These are phyloP conservation scores for Penicillium paxilli DNA, from an alignment of 495 filamentous ascomycete species.

Conservation along the genomic window DNA sequence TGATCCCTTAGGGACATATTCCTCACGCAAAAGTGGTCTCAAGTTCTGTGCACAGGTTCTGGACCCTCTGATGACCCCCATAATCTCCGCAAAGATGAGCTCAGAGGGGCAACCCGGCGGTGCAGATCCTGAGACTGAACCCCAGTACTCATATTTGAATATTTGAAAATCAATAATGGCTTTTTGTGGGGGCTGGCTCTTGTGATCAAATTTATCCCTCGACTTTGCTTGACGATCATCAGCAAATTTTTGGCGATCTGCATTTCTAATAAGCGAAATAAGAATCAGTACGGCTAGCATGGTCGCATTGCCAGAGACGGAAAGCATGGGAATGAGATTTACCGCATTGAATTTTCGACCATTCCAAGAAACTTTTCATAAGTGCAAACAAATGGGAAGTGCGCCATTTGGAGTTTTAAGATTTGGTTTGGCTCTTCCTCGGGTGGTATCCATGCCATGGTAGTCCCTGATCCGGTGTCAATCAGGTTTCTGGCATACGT, in stretches of 20 bases:
- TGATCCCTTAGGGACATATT: conserved; percentile 28
- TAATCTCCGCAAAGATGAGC: conserved; percentile 45
- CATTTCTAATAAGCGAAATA: conserved; percentile 7
- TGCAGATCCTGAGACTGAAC: conserved; percentile 19
- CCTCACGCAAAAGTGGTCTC: conserved; percentile 19
- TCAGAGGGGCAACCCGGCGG: conserved; percentile 19
- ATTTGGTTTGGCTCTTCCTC: not conserved
- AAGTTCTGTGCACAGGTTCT: conserved; percentile 13
- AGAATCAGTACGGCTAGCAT: not conserved
- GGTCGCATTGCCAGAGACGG: no score
- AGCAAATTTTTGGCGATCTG: conserved; percentile 14
- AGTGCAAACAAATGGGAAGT: conserved; percentile 45
- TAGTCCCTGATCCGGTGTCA: conserved; percentile 1
- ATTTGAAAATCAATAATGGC: conserved; percentile 31
- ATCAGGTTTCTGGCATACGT: conserved; percentile 33
- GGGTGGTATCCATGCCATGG: not conserved
- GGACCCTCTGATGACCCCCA: conserved; percentile 47
- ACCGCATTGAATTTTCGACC: conserved; percentile 29
- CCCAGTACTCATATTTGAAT: conserved; percentile 45
- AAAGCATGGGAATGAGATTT: no score
- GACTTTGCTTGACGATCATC: not conserved
- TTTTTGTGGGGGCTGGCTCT: not conserved
- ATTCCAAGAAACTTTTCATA: conserved; percentile 36
- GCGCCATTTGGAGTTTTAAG: conserved; percentile 20
- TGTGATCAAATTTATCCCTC: not conserved